Evolutionary conservation across 345 rosid species (phyloP).

Genomic region (Viola odorata): DNA sequence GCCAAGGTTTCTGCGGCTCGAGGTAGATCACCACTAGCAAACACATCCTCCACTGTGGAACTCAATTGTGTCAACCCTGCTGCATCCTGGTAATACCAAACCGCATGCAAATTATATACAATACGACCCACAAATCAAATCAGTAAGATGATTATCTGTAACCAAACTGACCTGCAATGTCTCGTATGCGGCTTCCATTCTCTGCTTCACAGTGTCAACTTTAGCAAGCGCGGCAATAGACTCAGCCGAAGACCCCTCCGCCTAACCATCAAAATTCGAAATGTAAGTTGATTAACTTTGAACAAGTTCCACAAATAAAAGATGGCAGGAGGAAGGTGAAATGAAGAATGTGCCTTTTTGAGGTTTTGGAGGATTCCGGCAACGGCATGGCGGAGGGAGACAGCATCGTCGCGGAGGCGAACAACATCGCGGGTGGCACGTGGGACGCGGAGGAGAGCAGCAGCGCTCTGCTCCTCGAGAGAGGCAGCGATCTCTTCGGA

Average conservation of each 20-base stretch:
- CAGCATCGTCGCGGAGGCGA: conserved; percentile 90
- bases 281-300: background rate
- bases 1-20: conserved; percentile 99
- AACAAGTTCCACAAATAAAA: too few species aligned
- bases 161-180: conserved; percentile 64
- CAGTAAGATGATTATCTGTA: background rate
- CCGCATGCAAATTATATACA: background rate
- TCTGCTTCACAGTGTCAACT: conserved; percentile 91
- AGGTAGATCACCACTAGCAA: conserved; percentile 96
- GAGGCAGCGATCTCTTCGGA: conserved; percentile 95
- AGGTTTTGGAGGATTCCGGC: conserved; percentile 86
- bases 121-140: background rate
- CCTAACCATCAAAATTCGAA: conserved; percentile 33
- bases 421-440: conserved; percentile 90
- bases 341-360: conserved; percentile 47
- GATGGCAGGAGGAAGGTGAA: background rate
- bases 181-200: conserved; percentile 94
- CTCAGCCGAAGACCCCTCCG: conserved; percentile 92
- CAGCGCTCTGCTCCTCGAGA: conserved; percentile 91
- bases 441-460: conserved; percentile 88
- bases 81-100: conserved; percentile 55
- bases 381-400: conserved; percentile 71
- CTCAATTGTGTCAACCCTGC: conserved; percentile 95
- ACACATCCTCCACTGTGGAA: conserved; percentile 95
- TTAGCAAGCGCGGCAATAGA: conserved; percentile 88